Percentiles rank a stretch among this genome's conserved stretches.
These are phyloP conservation scores for Colletotrichum orchidophilum DNA, from an alignment of 2,329 filamentous ascomycete species.

Conservation along the genomic window DNA sequence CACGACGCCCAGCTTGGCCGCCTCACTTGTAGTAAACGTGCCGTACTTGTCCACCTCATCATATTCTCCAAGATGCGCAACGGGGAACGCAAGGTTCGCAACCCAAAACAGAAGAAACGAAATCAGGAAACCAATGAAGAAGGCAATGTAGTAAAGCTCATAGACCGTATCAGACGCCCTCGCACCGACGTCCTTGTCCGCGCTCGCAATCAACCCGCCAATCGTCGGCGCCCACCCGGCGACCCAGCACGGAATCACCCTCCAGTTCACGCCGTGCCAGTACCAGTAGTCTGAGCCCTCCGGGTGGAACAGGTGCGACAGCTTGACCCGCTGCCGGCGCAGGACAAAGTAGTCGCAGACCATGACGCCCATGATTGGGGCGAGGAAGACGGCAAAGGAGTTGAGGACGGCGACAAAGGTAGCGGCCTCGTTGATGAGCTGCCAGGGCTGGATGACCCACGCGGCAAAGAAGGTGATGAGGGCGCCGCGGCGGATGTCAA, in stretches of 20 bases:
- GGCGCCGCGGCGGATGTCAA: slow-evolving; percentile 49
- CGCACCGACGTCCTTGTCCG: background rate
- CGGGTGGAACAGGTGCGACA: slow-evolving; percentile 47
- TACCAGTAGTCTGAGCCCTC: slow-evolving; percentile 52
- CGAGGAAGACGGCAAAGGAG: slow-evolving; percentile 48
- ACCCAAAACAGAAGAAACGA: slow-evolving; percentile 33
- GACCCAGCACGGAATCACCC: slow-evolving; percentile 42
- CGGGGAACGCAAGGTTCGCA: slow-evolving; percentile 50
- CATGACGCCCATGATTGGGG: slow-evolving; percentile 52
- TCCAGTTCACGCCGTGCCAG: slow-evolving; percentile 43
- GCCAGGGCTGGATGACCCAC: slow-evolving; percentile 49
- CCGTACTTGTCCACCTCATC: slow-evolving; percentile 55
- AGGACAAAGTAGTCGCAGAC: slow-evolving; percentile 46
- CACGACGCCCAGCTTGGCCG: slow-evolving; percentile 49
- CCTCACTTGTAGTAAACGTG: slow-evolving; percentile 54
- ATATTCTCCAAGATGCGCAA: slow-evolving; percentile 49
- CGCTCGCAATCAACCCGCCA: slow-evolving; percentile 15
- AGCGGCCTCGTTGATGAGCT: slow-evolving; percentile 47
- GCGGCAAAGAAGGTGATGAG: slow-evolving; percentile 47
- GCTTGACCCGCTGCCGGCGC: slow-evolving; percentile 43
- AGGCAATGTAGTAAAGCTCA: slow-evolving; percentile 58
- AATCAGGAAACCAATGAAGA: slow-evolving; percentile 48
- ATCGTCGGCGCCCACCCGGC: slow-evolving; percentile 55
- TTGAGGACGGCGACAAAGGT: slow-evolving; percentile 47
- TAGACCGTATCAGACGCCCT: slow-evolving; percentile 47